Conservation (phyloP, 345 rosid genomes). For the Moricandia arvensis region DNA sequence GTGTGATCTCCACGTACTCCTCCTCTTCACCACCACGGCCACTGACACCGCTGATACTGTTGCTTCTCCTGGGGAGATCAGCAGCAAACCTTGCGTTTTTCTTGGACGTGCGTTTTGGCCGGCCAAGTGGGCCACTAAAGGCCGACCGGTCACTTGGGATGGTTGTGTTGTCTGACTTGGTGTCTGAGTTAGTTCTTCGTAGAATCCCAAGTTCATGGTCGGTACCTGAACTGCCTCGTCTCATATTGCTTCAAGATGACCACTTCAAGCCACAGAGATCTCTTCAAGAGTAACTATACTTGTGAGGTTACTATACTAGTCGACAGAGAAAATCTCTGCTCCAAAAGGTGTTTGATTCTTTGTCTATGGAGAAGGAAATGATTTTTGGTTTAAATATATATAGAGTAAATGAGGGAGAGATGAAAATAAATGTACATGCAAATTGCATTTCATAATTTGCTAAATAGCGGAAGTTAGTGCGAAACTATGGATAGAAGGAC, state of each 20-base stretch:
- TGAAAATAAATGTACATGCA: conserved; percentile 15
- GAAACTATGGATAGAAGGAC: conserved; percentile 29
- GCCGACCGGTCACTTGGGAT: conserved; percentile 53
- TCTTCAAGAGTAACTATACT: not conserved
- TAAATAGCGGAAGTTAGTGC: conserved; percentile 26
- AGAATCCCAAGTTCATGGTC: conserved; percentile 38
- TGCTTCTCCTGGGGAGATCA: conserved; percentile 46
- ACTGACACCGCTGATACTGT: conserved; percentile 14
- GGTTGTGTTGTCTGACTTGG: conserved; percentile 67
- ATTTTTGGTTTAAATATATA: conserved; percentile 16
- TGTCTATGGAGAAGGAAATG: conserved; percentile 14
- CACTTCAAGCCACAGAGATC: not conserved
- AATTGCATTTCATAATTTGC: conserved; percentile 13
- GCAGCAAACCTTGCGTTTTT: conserved; percentile 74
- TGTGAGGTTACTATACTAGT: not conserved
- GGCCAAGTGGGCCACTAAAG: conserved; percentile 65
- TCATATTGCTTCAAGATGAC: conserved; percentile 15
- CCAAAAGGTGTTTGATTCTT: conserved; percentile 6
- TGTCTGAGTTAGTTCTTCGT: conserved; percentile 48
- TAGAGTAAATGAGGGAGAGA: not conserved
- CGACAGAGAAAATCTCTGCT: not conserved
- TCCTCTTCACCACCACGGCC: conserved; percentile 15
- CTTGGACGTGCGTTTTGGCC: conserved; percentile 55
- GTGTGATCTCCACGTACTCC: conserved; percentile 80
- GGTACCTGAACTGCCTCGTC: conserved; percentile 33